phyloP scores from a whole-genome alignment of 805 yeast species.

The Yarrowia divulgata region DNA sequence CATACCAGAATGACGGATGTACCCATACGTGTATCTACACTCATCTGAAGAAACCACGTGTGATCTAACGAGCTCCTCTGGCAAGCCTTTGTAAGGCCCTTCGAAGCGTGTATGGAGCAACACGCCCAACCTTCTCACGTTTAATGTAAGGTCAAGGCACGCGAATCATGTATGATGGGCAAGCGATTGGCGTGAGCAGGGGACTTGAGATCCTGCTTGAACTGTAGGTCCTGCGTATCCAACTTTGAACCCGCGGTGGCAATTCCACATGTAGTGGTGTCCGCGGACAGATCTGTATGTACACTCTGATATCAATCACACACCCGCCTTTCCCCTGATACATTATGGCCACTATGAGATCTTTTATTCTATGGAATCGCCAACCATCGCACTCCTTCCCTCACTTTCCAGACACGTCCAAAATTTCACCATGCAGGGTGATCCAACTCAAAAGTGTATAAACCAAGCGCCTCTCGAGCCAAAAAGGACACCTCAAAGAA shows the following conservation, averaged over 20 bases:
- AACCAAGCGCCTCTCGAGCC: constrained; percentile 23
- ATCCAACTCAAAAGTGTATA: constrained; percentile 36
- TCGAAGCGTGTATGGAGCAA: constrained; percentile 7
- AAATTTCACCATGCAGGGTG: constrained; percentile 38
- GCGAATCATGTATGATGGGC: constrained; percentile 18
- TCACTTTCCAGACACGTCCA: constrained; percentile 32
- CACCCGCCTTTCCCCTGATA: too few species aligned
- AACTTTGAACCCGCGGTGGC: too few species aligned
- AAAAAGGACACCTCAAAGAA: constrained; percentile 29
- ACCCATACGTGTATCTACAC: background rate
- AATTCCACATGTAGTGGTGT: too few species aligned
- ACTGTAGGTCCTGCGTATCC: too few species aligned
- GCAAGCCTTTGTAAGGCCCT: background rate
- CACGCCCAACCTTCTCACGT: constrained; percentile 8
- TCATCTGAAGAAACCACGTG: background rate
- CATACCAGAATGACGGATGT: background rate
- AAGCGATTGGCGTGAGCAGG: constrained; percentile 4
- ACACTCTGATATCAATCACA: too few species aligned
- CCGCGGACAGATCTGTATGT: too few species aligned
- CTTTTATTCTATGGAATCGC: background rate
- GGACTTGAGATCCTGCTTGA: background rate
- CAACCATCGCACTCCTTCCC: constrained; percentile 6
- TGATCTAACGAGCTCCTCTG: background rate
- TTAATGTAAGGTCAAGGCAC: constrained; percentile 35
- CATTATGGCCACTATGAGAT: too few species aligned